These are phyloP conservation scores for Penicillium pulvis DNA, from an alignment of 495 filamentous ascomycete genomes.

Conservation along the genomic window DNA sequence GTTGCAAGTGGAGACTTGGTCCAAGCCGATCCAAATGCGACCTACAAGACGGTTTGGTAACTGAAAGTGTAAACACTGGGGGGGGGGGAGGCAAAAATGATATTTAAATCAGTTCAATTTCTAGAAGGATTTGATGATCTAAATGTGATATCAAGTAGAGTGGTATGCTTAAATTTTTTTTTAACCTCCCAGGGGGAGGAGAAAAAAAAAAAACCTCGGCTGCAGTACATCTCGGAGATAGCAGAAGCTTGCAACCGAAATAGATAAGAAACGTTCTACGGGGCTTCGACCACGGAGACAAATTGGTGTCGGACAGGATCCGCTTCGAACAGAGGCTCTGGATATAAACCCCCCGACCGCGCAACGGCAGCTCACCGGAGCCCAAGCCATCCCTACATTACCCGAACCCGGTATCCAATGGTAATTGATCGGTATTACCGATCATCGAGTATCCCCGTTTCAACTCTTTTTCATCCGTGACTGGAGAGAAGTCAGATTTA, in stretches of 20 bases:
- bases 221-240: background rate
- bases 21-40: slow-evolving; percentile 4
- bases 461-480: background rate
- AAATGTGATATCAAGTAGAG: background rate
- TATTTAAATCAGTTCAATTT: background rate
- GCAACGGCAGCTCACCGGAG: slow-evolving; percentile 5
- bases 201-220: background rate
- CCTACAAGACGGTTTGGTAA: background rate
- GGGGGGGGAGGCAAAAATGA: background rate
- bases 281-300: slow-evolving; percentile 4
- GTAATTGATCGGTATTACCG: background rate
- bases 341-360: background rate
- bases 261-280: slow-evolving; percentile 4
- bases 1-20: slow-evolving; percentile 2
- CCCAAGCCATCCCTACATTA: slow-evolving; percentile 5
- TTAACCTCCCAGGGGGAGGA: background rate
- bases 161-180: background rate
- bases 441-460: background rate
- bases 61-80: background rate
- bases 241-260: background rate
- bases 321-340: slow-evolving; percentile 5
- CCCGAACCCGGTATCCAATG: slow-evolving; percentile 4
- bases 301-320: slow-evolving; percentile 3
- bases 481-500: background rate
- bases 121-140: background rate